Evolutionary conservation across 306 rosid genomes (phyloP).

Genomic region (Sindora glabra): DNA sequence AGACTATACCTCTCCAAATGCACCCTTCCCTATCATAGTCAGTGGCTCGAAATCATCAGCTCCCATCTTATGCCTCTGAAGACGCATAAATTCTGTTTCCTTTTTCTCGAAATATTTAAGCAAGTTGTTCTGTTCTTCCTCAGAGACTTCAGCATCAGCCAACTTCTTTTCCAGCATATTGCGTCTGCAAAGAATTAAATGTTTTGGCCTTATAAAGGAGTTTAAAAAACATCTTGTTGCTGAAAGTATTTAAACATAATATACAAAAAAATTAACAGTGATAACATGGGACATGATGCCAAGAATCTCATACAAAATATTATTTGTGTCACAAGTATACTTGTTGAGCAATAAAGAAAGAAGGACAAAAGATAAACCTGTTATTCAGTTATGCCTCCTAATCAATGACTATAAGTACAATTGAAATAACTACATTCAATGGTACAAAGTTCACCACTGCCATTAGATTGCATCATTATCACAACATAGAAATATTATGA

Average conservation of each 20-base stretch:
- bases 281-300: neutral
- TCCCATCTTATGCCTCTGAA: slow-evolving; percentile 99
- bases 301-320: too few relatives aligned
- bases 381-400: too few relatives aligned
- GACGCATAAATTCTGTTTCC: slow-evolving; percentile 98
- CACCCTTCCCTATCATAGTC: slow-evolving; percentile 99
- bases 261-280: slow-evolving; percentile 11
- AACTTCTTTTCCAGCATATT: slow-evolving; percentile 83
- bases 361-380: too few relatives aligned
- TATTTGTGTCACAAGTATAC: too few relatives aligned
- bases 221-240: neutral
- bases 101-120: slow-evolving; percentile 89
- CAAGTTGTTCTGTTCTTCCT: slow-evolving; percentile 96
- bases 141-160: slow-evolving; percentile 96
- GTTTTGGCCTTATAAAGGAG: slow-evolving; percentile 6
- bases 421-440: neutral
- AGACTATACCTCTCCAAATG: slow-evolving; percentile 89
- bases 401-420: neutral
- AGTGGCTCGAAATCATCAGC: slow-evolving; percentile 96
- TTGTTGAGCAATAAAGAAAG: too few relatives aligned
- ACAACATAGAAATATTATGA: too few relatives aligned
- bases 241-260: neutral
- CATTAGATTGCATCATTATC: neutral
- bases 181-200: slow-evolving; percentile 49
- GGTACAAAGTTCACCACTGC: slow-evolving; percentile 5